Base-by-base conservation (phyloP, 345 rosid genomes). In the Rhodamnia rubescens region DNA sequence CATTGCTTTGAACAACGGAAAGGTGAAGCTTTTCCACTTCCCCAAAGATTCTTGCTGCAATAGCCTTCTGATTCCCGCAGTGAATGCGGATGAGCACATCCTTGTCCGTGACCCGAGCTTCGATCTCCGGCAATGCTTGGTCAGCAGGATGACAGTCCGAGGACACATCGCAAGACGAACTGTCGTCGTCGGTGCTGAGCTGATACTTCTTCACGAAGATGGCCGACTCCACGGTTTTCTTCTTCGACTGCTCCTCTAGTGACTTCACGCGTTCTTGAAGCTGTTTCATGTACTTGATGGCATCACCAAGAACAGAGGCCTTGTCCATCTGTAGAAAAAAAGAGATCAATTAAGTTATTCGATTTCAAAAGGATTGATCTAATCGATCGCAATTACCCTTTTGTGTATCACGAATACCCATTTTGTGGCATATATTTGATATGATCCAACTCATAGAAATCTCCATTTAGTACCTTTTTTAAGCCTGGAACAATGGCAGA, bases 401-500 rank as follows among this genome's bases (percentile, higher is more conserved):
- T 36, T 36, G 80, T 47, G 36, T 69, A 18, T 42, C 26, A 36
- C 47, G 40, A 32, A 13, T 15, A 7, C 29, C 75, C 22, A 29
- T 15, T 61, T 36, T 69, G 47, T 9, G 80, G 47, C 80, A 36
- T 36, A 36, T 69, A 36, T 69, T 44, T 36, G 26, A 69, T 69
- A 54, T 69, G 40, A 69, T 83, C 22, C 47, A 83, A 83, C 22
- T 12, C 8, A 56, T 57, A 40, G 16, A 74, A 29, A 44, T 84
- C 9, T 24, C 29, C 7, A 24, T 32, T 9, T 9, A 3, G n/a
- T 86, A 91, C 95, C 93, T 91, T 93, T 87, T 92, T 93, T 5
- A 93, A 90, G 75, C 92, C 92, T 15, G 95, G 95, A 84, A 93
- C 85, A 69, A 92, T 88, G 18, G 92, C 90, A 32, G 93, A 91